phyloP scores from a whole-genome alignment of 179 eudicot species.

The Pouteria campechiana region DNA sequence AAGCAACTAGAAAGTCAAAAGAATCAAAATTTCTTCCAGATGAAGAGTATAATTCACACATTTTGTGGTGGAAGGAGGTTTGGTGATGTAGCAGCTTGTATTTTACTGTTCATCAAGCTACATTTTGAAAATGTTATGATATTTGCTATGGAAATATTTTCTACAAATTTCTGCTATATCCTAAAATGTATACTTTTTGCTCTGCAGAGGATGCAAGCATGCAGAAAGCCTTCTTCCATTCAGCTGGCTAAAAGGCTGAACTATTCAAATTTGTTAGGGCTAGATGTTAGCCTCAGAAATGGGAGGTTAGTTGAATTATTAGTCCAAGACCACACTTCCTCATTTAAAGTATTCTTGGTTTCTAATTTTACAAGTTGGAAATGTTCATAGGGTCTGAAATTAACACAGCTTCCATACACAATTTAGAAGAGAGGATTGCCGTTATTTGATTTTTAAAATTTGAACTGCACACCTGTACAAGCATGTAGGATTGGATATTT shows the following conservation, averaged over 20 bases:
- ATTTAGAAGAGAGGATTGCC: not conserved
- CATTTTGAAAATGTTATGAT: not conserved
- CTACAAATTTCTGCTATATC: not conserved
- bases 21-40: constrained; percentile 26
- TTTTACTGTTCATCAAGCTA: constrained; percentile 1
- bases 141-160: not conserved
- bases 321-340: not conserved
- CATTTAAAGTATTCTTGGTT: not conserved
- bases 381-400: no score
- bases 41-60: constrained; percentile 58
- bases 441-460: not conserved
- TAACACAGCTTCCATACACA: not conserved
- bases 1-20: constrained; percentile 36
- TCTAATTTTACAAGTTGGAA: not conserved
- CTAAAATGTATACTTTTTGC: constrained; percentile 1
- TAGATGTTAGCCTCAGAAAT: constrained; percentile 67
- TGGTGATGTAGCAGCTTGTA: constrained; percentile 4
- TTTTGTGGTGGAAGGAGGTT: constrained; percentile 98
- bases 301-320: constrained; percentile 52
- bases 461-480: not conserved
- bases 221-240: constrained; percentile 70
- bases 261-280: constrained; percentile 77
- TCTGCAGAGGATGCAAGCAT: constrained; percentile 59
- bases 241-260: constrained; percentile 62
- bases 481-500: no score